Evolutionary conservation across 345 rosid genomes (phyloP).

Genomic region (Rhizophora mangle): DNA sequence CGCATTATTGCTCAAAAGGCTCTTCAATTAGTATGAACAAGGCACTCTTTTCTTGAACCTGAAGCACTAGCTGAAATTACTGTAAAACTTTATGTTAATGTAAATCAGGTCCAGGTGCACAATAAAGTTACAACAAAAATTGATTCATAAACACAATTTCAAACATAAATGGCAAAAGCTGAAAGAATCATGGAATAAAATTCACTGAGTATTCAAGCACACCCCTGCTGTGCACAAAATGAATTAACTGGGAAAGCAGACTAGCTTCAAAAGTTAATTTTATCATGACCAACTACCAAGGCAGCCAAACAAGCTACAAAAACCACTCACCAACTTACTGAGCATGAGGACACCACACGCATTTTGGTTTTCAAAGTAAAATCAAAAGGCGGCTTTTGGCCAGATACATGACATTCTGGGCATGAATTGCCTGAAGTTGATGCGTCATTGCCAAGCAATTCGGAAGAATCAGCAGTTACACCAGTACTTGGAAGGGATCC

Average conservation of each 20-base stretch:
- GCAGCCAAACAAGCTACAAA: conserved; percentile 1
- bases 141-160: too few relatives aligned
- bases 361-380: conserved; percentile 77
- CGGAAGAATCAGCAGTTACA: conserved; percentile 36
- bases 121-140: too few relatives aligned
- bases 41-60: background rate
- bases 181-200: too few relatives aligned
- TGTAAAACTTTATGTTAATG: too few relatives aligned
- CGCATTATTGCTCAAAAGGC: background rate
- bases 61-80: too few relatives aligned
- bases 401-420: conserved; percentile 51
- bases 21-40: background rate
- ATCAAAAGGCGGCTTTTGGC: conserved; percentile 73
- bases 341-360: conserved; percentile 55
- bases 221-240: background rate
- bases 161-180: too few relatives aligned
- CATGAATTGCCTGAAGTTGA: conserved; percentile 35
- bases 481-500: conserved; percentile 26
- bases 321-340: conserved; percentile 63
- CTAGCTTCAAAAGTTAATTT: background rate
- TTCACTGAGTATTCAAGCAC: too few relatives aligned
- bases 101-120: too few relatives aligned
- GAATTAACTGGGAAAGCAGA: background rate
- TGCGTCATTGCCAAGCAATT: conserved; percentile 35
- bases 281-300: conserved; percentile 7